Evolutionary conservation across 176 grass and related monocot genomes (phyloP).

Genomic region (Aegilops bicornis): DNA sequence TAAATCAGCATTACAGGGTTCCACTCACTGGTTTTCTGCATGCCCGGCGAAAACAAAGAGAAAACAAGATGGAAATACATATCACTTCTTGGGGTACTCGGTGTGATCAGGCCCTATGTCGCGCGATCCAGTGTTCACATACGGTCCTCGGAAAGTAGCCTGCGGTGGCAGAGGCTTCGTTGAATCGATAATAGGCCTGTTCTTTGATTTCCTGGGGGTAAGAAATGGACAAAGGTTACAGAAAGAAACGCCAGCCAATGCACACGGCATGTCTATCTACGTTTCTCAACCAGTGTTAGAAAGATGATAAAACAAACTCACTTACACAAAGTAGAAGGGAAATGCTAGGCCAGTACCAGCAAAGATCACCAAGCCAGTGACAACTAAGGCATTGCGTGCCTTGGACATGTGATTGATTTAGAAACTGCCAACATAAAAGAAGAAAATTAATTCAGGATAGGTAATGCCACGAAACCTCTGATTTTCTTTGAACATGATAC

Average conservation of each 20-base stretch:
- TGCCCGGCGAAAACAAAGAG: neutral
- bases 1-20: neutral
- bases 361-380: conserved; percentile 55
- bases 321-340: conserved; percentile 75
- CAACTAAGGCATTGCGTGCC: conserved; percentile 58
- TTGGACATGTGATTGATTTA: conserved; percentile 54
- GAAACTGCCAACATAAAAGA: conserved; percentile 32
- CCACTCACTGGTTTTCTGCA: neutral
- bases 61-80: neutral
- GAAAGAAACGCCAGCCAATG: neutral
- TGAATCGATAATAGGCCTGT: conserved; percentile 60
- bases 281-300: neutral
- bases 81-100: conserved; percentile 62
- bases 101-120: conserved; percentile 85
- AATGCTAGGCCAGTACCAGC: conserved; percentile 61
- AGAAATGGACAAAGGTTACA: neutral
- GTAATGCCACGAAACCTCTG: neutral
- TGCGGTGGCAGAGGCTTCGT: conserved; percentile 88
- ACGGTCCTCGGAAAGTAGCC: conserved; percentile 88
- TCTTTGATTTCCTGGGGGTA: conserved; percentile 61
- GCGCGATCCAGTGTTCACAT: conserved; percentile 81
- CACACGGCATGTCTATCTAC: neutral
- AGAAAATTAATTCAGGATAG: conserved; percentile 13
- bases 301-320: neutral
- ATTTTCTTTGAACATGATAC: neutral